Base-by-base conservation (phyloP, 139 green algal species). In the Haematococcus lacustris region DNA sequence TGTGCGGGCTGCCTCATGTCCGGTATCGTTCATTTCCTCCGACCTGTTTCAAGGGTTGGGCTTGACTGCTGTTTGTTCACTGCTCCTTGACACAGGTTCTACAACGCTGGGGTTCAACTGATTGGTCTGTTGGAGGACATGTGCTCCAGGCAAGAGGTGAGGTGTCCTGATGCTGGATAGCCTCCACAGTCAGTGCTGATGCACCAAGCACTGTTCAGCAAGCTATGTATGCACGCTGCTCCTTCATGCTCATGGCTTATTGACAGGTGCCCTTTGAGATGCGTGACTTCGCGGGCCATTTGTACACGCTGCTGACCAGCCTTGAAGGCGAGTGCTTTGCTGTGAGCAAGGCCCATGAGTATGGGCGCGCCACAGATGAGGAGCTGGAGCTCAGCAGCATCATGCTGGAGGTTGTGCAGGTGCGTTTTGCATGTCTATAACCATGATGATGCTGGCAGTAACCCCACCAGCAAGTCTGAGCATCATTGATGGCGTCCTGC, bases 261-360 rank as follows among this genome's bases (percentile, higher is more conserved):
- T 57, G 17, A 26, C 53, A 63, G 53, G 38, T 85, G 61, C 79
- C 79, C 21, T 85, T 81, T 33, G 79, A 81, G 71, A 81, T 85
- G 75, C 66, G 57, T 34, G 79, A 81, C 3, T 74, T 85, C 51
- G 75, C 75, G n/a, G 79, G 77, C 23, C 70, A 77, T 40, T 53
- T 85, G 53, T 66, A 78, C 39, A 63, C 76, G 28, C 59, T 85
- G 3, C 67, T 77, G 43, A 79, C 75, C 6, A 47, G 63, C 26
- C 47, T 85, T 43, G 79, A 85, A 67, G 71, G 68, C 64, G 77
- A 82, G 77, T 78, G 71, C 50, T 82, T 75, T 64, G 77, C 77
- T 13, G 63, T 82, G 68, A 41, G 68, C 59, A 82, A 82, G 72
- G 67, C 68, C 1, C 67, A 69, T 1, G 51, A 78, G 71, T n/a